Evolutionary conservation across 371 early-diverging fungal genomes (phyloP).

Genomic region (Mortierella sp.): DNA sequence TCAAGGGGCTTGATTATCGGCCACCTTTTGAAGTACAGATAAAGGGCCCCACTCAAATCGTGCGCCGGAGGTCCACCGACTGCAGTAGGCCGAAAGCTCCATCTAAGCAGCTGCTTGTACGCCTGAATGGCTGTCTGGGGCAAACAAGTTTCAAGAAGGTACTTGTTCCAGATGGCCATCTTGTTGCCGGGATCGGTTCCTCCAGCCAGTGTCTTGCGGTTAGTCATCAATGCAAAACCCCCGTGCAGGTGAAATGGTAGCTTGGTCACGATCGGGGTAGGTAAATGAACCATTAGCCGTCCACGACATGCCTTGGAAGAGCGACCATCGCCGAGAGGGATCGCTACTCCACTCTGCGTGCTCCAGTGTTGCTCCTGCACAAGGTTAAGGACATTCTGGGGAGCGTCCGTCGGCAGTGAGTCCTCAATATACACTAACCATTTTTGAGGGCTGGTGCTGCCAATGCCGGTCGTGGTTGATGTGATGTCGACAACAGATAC

Average conservation of each 20-base stretch:
- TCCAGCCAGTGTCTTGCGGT: constrained; percentile 27
- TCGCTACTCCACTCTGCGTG: not conserved
- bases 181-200: not conserved
- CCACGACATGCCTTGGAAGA: constrained; percentile 8
- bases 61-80: not conserved
- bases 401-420: not conserved
- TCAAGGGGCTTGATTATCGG: not conserved
- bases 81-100: not conserved
- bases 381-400: not conserved
- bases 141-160: not conserved
- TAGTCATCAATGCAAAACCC: constrained; percentile 31
- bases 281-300: constrained; percentile 30
- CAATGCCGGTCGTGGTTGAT: not conserved
- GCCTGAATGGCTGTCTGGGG: not conserved
- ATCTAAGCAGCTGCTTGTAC: not conserved
- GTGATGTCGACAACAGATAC: not conserved
- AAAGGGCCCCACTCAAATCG: not conserved
- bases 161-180: not conserved
- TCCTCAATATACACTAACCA: constrained; percentile 2
- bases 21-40: not conserved
- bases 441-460: not conserved
- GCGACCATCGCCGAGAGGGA: not conserved
- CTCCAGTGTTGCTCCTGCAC: not conserved
- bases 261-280: constrained; percentile 26
- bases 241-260: constrained; percentile 52